phyloP scores from a whole-genome alignment of 345 rosid genomes.

The Microthlaspi erraticum region DNA sequence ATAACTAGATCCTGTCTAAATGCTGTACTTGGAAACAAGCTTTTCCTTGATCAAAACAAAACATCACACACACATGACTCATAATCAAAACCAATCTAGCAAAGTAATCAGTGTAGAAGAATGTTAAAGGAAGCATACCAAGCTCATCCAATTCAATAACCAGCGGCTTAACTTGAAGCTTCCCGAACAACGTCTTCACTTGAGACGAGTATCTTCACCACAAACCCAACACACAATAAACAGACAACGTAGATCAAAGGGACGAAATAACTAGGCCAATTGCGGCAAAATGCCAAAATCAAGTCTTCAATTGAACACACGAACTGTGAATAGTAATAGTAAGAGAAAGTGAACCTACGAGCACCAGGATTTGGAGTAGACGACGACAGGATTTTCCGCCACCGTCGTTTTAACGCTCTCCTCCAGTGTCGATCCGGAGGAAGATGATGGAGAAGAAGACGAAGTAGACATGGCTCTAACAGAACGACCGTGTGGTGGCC shows the following conservation, averaged over 20 bases:
- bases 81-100: neutral
- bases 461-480: slow-evolving; percentile 37
- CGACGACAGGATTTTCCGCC: slow-evolving; percentile 78
- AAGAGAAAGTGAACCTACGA: slow-evolving; percentile 59
- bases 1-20: neutral
- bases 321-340: neutral
- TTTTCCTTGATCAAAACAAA: neutral
- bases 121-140: slow-evolving; percentile 54
- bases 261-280: neutral
- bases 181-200: slow-evolving; percentile 80
- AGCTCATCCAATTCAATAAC: slow-evolving; percentile 88
- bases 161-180: slow-evolving; percentile 67
- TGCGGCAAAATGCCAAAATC: too few species aligned
- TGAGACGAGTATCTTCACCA: slow-evolving; percentile 77
- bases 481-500: slow-evolving; percentile 29
- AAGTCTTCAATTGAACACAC: neutral
- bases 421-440: slow-evolving; percentile 74
- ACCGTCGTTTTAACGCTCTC: slow-evolving; percentile 74
- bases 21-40: neutral
- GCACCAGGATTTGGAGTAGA: slow-evolving; percentile 95
- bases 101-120: neutral
- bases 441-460: slow-evolving; percentile 39
- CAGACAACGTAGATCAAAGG: too few species aligned
- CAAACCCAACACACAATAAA: neutral
- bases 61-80: neutral